These are phyloP conservation scores for Wickerhamiella dianesei DNA, from an alignment of 805 yeast species.

Conservation along the genomic window DNA sequence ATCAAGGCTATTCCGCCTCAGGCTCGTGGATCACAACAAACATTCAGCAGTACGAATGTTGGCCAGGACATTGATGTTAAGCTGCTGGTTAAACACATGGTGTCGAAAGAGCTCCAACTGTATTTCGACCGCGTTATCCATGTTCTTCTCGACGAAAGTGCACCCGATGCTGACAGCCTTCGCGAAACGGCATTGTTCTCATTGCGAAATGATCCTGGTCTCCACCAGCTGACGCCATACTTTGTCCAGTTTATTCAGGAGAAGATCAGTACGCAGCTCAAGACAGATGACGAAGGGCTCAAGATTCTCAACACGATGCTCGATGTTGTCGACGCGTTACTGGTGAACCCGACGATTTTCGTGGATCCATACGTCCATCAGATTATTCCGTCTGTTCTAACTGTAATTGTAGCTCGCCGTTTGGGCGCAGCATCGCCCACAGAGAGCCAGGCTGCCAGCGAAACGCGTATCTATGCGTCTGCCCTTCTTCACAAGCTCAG, in stretches of 20 bases:
- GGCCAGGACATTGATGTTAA: slow-evolving; percentile 50
- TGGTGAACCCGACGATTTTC: slow-evolving; percentile 72
- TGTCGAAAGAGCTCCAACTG: slow-evolving; percentile 84
- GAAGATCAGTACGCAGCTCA: slow-evolving; percentile 76
- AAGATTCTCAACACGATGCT: slow-evolving; percentile 66
- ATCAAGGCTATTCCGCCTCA: slow-evolving; percentile 65
- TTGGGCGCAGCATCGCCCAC: slow-evolving; percentile 39
- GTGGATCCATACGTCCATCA: slow-evolving; percentile 94
- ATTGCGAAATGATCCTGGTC: slow-evolving; percentile 80
- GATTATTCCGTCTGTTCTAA: slow-evolving; percentile 88
- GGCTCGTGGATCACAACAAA: slow-evolving; percentile 68
- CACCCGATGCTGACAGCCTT: slow-evolving; percentile 35
- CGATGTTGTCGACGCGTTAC: slow-evolving; percentile 72
- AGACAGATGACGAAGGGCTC: slow-evolving; percentile 30
- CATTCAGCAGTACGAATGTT: slow-evolving; percentile 38
- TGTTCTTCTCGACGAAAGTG: slow-evolving; percentile 42
- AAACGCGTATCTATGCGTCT: slow-evolving; percentile 80
- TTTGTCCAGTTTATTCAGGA: slow-evolving; percentile 93
- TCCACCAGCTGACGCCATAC: slow-evolving; percentile 93
- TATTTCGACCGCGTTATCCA: slow-evolving; percentile 84
- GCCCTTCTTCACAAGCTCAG: slow-evolving; percentile 69
- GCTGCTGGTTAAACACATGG: slow-evolving; percentile 87
- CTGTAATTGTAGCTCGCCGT: slow-evolving; percentile 75
- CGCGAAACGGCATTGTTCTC: slow-evolving; percentile 74
- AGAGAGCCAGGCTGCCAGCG: slow-evolving; percentile 31